Evolutionary conservation across 2,329 filamentous ascomycete genomes (phyloP).

Genomic region (Dactylellina sp.): DNA sequence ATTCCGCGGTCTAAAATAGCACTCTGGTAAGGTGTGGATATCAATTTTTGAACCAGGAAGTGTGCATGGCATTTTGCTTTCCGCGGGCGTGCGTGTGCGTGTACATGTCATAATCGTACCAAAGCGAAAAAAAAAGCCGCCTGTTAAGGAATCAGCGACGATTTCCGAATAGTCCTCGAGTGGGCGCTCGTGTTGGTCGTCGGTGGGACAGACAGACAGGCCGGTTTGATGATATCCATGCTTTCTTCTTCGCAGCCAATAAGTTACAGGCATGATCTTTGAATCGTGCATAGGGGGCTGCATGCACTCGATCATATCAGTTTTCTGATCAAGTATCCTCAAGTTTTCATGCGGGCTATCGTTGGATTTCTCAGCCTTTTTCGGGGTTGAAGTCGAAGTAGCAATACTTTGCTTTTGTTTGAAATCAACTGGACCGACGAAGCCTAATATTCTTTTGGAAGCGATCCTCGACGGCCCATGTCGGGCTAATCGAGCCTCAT

Average conservation of each 20-base stretch:
- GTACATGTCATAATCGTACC: not conserved
- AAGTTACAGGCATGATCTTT: constrained; percentile 52
- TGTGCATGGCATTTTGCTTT: not conserved
- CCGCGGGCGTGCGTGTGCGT: not conserved
- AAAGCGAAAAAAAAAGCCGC: not conserved
- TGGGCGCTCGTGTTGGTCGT: no score
- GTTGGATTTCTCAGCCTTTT: constrained; percentile 19
- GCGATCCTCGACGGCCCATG: constrained; percentile 32
- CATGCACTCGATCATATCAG: constrained; percentile 21
- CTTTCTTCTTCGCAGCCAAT: not conserved
- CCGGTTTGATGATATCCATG: constrained; percentile 1
- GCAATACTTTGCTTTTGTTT: not conserved
- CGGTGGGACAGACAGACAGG: no score
- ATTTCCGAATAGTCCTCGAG: no score
- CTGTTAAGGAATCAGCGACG: no score
- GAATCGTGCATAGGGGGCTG: constrained; percentile 52
- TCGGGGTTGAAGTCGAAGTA: no score
- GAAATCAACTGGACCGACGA: not conserved
- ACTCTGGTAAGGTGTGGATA: not conserved
- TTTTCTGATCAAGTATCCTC: constrained; percentile 5
- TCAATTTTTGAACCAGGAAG: not conserved
- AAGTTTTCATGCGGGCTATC: constrained; percentile 18
- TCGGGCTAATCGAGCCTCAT: constrained; percentile 52
- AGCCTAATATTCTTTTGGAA: not conserved
- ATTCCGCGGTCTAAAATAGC: constrained; percentile 26